Conservation (phyloP, 2,329 filamentous ascomycete species). For the Tolypocladium cylindrosporum region DNA sequence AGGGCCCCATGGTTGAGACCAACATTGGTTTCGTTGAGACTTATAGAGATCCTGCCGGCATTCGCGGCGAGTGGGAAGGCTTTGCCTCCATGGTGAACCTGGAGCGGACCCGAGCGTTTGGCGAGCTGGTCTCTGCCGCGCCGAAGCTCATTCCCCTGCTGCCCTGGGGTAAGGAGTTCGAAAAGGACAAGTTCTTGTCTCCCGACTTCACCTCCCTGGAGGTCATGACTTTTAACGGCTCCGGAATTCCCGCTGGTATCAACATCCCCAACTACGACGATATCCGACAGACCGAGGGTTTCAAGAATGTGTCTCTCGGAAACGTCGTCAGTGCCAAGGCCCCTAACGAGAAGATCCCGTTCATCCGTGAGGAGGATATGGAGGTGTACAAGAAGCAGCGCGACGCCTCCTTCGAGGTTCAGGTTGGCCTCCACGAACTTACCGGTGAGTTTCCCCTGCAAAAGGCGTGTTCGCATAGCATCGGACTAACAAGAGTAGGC, state of each 20-base stretch:
- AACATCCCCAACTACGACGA: constrained; percentile 66
- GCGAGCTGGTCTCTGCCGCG: constrained; percentile 71
- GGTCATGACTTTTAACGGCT: constrained; percentile 66
- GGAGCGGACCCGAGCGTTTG: constrained; percentile 82
- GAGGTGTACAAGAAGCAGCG: constrained; percentile 72
- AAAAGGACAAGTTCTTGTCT: constrained; percentile 91
- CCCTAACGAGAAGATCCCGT: constrained; percentile 84
- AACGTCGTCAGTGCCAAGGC: constrained; percentile 89
- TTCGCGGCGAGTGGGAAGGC: constrained; percentile 77
- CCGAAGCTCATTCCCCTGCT: constrained; percentile 78
- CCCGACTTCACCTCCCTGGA: constrained; percentile 95
- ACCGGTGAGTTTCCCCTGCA: constrained; percentile 27
- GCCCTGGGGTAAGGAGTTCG: constrained; percentile 81
- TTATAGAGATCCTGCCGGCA: constrained; percentile 72
- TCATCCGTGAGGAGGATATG: constrained; percentile 72
- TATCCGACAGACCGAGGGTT: constrained; percentile 73
- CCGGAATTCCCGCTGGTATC: constrained; percentile 58
- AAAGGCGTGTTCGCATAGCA: neutral
- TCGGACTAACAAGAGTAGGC: constrained; percentile 30
- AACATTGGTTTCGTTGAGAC: constrained; percentile 83
- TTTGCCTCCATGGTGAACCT: constrained; percentile 81
- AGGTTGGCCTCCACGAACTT: constrained; percentile 90
- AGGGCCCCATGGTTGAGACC: constrained; percentile 68
- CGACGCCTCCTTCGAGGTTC: constrained; percentile 84
- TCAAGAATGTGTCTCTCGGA: constrained; percentile 89